Evolutionary conservation across 805 yeast genomes (phyloP).

Genomic region (Candida oleophila): DNA sequence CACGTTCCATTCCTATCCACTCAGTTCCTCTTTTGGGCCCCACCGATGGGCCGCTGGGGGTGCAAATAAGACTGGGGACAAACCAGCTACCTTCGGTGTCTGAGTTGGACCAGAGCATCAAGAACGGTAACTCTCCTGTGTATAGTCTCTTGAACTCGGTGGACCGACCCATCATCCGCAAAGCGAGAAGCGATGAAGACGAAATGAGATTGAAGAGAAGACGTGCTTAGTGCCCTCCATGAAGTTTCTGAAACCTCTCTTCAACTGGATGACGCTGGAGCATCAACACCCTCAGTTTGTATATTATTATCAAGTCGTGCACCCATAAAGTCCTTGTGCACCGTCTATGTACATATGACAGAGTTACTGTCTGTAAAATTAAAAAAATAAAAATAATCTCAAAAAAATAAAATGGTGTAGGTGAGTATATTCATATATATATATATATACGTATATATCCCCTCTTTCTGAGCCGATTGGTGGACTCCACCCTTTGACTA

Average conservation of each 20-base stretch:
- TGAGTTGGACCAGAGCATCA: constrained; percentile 34
- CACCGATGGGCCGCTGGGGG: background rate
- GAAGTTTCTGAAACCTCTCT: too few species aligned
- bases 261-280: too few species aligned
- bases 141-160: constrained; percentile 7
- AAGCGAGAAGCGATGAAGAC: constrained; percentile 4
- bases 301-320: background rate
- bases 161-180: constrained; percentile 3
- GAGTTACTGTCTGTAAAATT: background rate
- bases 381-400: too few species aligned
- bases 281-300: too few species aligned
- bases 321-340: background rate
- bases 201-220: constrained; percentile 3
- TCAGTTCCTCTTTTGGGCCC: background rate
- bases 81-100: constrained; percentile 35
- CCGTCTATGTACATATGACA: background rate
- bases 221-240: background rate
- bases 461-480: too few species aligned
- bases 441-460: too few species aligned
- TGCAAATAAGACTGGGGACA: background rate
- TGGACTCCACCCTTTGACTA: too few species aligned
- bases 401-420: too few species aligned
- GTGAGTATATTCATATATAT: too few species aligned
- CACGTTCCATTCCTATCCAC: background rate
- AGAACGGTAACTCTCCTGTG: constrained; percentile 11